Evolutionary conservation across 2,329 filamentous ascomycete genomes (phyloP).

Genomic region (Elsinoe australis): DNA sequence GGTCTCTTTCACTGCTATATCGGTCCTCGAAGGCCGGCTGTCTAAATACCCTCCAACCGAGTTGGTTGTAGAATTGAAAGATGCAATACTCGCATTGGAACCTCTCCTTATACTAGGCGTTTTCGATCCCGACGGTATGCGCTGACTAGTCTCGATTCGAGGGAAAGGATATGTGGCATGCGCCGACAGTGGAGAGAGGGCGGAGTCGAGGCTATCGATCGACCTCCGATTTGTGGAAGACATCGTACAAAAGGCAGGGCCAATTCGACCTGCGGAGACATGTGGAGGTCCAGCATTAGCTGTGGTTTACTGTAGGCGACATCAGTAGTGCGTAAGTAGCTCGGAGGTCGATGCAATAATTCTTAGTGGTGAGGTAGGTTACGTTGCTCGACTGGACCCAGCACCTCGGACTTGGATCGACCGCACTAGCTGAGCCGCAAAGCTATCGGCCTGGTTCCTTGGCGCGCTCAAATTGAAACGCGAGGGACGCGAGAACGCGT

Average conservation of each 20-base stretch:
- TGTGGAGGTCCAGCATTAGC: constrained; percentile 21
- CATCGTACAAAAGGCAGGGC: constrained; percentile 26
- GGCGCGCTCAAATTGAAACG: constrained; percentile 16
- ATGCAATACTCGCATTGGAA: constrained; percentile 67
- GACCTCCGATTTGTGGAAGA: constrained; percentile 41
- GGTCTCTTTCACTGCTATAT: constrained; percentile 59
- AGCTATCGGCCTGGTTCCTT: too few species aligned
- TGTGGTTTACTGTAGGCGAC: neutral
- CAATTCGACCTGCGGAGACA: constrained; percentile 20
- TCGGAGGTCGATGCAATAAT: neutral
- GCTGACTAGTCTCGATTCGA: constrained; percentile 44
- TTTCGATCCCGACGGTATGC: constrained; percentile 22
- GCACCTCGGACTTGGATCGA: neutral
- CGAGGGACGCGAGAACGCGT: neutral
- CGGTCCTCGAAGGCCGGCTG: constrained; percentile 51
- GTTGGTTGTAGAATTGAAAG: constrained; percentile 47
- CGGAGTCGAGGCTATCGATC: constrained; percentile 43
- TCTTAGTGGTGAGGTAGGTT: constrained; percentile 1
- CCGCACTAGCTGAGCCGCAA: too few species aligned
- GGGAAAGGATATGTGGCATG: constrained; percentile 49
- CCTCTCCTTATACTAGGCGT: constrained; percentile 50
- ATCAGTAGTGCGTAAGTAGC: neutral
- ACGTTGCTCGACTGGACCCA: constrained; percentile 13
- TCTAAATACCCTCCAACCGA: constrained; percentile 82
- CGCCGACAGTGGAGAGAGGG: constrained; percentile 34